Evolutionary conservation across 169 alveolate genomes (phyloP), one percentile per base, ranked within the genome.

Genomic region (Theileria parva): DNA sequence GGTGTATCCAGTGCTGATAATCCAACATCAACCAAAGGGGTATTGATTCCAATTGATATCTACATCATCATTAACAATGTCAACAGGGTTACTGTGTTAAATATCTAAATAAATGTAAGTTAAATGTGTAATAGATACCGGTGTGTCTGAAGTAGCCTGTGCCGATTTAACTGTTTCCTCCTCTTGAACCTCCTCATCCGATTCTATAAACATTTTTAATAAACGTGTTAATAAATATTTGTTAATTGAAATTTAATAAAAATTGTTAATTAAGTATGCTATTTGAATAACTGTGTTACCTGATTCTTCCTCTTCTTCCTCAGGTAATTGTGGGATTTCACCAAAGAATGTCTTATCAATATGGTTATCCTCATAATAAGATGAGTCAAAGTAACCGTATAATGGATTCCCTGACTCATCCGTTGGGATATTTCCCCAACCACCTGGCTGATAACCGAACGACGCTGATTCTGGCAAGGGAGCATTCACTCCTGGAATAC

Each of bases 401-500:
- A 92, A 86, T 34, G 92, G 95, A 65, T 91, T 91, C 25, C 88
- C 93, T 19, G 91, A 94, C 75, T 92, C 96, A 83, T 86, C 92
- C 27, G 90, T 91, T 55, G 91, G 95, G 44, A 94, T 92, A n/a
- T 93, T 90, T 5, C 98, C 99, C 98, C 99, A 97, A 21, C 95
- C 94, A 11, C 97, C 96, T 7, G 97, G 96, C 32, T 93, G 94
- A 53, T 88, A 85, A 25, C 97, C 97, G 77, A 74, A 93, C 25
- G 81, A 85, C 69, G 95, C 88, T 21, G 98, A 89, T 57, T 93
- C 94, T 72, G 95, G 97, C 39, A 95, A 80, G 32, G 96, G 97
- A 50, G 98, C 96, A 81, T 96, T 97, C 15, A 97, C 96, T 0
- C 99, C 99, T 25, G 99, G 99, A 53, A 98, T 95, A 81, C 95